Percentiles rank a stretch among this genome's conserved stretches.
These are phyloP conservation scores for Ophiosphaerella korrae DNA, from an alignment of 2,329 filamentous ascomycete genomes.

Conservation along the genomic window DNA sequence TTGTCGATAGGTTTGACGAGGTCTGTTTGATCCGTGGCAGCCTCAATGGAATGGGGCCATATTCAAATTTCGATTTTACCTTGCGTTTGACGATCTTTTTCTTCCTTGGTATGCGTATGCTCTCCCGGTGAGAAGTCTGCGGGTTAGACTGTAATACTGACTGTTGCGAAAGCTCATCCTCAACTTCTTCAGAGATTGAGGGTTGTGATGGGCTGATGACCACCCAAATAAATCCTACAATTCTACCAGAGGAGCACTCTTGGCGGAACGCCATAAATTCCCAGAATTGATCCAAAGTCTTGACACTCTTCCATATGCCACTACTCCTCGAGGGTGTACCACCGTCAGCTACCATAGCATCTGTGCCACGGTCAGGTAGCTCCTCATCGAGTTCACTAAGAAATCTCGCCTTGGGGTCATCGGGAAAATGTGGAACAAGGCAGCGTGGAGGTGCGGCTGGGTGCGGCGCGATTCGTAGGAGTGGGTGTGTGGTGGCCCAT, in stretches of 20 bases:
- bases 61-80: slow-evolving; percentile 36
- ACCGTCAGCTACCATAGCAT: slow-evolving; percentile 40
- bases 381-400: slow-evolving; percentile 88
- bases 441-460: slow-evolving; percentile 76
- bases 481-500: slow-evolving; percentile 69
- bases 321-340: slow-evolving; percentile 57
- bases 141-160: slow-evolving; percentile 23
- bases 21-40: slow-evolving; percentile 68
- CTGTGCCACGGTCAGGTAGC: slow-evolving; percentile 59
- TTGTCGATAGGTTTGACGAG: slow-evolving; percentile 47
- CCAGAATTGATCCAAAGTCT: slow-evolving; percentile 91
- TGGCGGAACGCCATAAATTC: slow-evolving; percentile 97
- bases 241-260: slow-evolving; percentile 88
- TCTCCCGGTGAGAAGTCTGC: slow-evolving; percentile 22
- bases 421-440: slow-evolving; percentile 87
- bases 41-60: slow-evolving; percentile 67
- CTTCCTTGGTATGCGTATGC: slow-evolving; percentile 16
- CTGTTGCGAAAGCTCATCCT: slow-evolving; percentile 32
- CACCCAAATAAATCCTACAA: slow-evolving; percentile 95
- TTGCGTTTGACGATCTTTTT: slow-evolving; percentile 22
- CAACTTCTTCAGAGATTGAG: slow-evolving; percentile 39
- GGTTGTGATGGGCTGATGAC: slow-evolving; percentile 70
- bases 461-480: slow-evolving; percentile 73
- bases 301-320: slow-evolving; percentile 82
- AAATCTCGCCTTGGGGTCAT: slow-evolving; percentile 93